Evolutionary conservation across 2,329 filamentous ascomycete species (phyloP).

Genomic region (Penicillium sp.): DNA sequence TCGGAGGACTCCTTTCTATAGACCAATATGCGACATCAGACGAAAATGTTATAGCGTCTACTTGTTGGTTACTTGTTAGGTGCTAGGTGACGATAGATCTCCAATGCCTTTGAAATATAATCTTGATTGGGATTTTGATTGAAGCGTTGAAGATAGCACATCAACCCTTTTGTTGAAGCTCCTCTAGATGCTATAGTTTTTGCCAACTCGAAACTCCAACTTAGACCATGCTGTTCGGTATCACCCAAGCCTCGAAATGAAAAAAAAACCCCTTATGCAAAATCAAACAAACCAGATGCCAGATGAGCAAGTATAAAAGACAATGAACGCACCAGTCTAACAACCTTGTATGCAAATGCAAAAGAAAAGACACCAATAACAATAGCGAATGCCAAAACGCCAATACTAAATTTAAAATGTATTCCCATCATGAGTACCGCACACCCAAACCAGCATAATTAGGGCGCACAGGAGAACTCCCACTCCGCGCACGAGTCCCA

Average conservation of each 20-base stretch:
- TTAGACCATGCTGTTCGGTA: not conserved
- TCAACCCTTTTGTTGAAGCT: not conserved
- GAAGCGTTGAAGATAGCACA: not conserved
- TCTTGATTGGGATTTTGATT: not conserved
- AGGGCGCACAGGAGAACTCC: conserved; percentile 34
- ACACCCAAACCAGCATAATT: conserved; percentile 26
- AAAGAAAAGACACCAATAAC: not conserved
- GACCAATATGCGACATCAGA: too few relatives aligned
- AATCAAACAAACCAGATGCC: not conserved
- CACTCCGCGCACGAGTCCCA: conserved; percentile 30
- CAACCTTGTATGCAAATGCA: not conserved
- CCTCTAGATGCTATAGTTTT: conserved; percentile 2
- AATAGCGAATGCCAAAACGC: not conserved
- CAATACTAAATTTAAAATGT: not conserved
- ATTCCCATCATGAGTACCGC: conserved; percentile 3
- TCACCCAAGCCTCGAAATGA: not conserved
- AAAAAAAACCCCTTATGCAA: not conserved
- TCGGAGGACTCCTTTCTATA: not conserved
- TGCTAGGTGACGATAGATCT: not conserved
- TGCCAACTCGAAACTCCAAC: not conserved
- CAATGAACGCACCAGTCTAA: not conserved
- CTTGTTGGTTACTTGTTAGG: too few relatives aligned
- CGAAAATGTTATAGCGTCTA: too few relatives aligned
- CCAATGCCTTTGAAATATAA: not conserved
- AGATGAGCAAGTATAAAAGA: not conserved